Evolutionary conservation across 1,139 yeast species (phyloP), one percentile per base, ranked within the genome.

Genomic region (Yamadazyma dendronema): DNA sequence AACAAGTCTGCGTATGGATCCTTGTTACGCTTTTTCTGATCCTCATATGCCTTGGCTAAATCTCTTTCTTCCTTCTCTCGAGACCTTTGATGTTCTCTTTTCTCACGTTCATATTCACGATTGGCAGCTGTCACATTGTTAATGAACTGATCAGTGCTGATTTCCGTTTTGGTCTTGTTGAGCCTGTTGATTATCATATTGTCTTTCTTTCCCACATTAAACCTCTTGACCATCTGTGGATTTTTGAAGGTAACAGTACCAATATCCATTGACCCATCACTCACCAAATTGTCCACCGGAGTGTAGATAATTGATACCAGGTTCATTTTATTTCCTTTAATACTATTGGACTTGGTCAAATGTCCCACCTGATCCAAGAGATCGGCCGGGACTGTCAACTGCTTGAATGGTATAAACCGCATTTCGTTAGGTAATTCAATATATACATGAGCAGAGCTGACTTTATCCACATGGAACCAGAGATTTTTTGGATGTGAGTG

Each of bases 381-480:
- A 4, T 61, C 71, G 24, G 69, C 65, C 2, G 84, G 79, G 2
- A 86, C 67, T 30, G 59, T 57, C 34, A 68, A 55, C 12, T 52
- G 52, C 11, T 65, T 66, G 44, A 70, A 69, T 5, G 53, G 48
- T 14, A 52, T 54, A 30, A 47, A 39, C 29, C 44, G 33, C 36
- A 58, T 55, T 22, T 74, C 78, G 28, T 70, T 76, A 12, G 65
- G 68, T 25, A 84, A 60, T 38, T 87, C 76, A 23, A 85, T 60
- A 50, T 87, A 87, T n/a, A 87, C 72, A 56, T 87, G 95, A 0
- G 94, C 95, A 30, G 90, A 82, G 9, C 90, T 81, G 37, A 80
- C 69, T 48, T 83, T 84, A 50, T 85, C 94, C 7, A 83, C 90
- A 57, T 86, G 95, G 53, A 87, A 86, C 94, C 96, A 87, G 7